Evolutionary conservation across 257 asterid species (phyloP).

Genomic region (Fraxinus excelsior): DNA sequence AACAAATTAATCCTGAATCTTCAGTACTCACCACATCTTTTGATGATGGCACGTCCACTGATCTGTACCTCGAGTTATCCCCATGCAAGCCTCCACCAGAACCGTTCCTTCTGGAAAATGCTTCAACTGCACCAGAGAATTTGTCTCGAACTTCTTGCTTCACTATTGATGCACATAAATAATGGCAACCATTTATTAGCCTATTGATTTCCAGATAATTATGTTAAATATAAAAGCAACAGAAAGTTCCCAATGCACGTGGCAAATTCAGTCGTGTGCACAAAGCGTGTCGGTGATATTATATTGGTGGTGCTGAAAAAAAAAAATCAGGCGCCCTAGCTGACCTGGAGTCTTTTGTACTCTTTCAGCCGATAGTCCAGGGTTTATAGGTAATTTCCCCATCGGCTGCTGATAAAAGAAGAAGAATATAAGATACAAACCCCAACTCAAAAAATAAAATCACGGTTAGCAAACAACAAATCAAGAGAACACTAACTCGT

Average conservation of each 20-base stretch:
- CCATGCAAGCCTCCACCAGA: constrained; percentile 57
- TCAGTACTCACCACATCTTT: constrained; percentile 59
- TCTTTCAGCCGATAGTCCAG: constrained; percentile 65
- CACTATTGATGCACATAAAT: constrained; percentile 37
- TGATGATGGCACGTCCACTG: constrained; percentile 62
- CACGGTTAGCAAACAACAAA: background rate
- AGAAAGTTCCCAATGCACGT: background rate
- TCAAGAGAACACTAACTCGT: constrained; percentile 42
- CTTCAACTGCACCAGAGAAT: constrained; percentile 60
- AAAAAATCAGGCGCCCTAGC: constrained; percentile 18
- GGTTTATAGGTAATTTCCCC: constrained; percentile 57
- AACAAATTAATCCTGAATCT: no score
- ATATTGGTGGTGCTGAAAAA: background rate
- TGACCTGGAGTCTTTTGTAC: constrained; percentile 70
- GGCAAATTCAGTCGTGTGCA: background rate
- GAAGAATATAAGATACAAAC: constrained; percentile 16
- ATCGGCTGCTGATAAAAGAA: constrained; percentile 50
- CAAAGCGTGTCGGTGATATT: background rate
- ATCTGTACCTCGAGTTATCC: constrained; percentile 59
- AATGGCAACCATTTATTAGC: constrained; percentile 11
- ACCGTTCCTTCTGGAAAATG: constrained; percentile 54
- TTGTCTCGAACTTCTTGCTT: constrained; percentile 67
- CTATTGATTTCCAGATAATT: background rate
- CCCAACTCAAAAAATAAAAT: background rate
- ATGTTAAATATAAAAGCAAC: background rate